Evolutionary conservation across 805 yeast species (phyloP), one percentile per base, ranked within the genome.

Genomic region (Hanseniaspora mollemarum): DNA sequence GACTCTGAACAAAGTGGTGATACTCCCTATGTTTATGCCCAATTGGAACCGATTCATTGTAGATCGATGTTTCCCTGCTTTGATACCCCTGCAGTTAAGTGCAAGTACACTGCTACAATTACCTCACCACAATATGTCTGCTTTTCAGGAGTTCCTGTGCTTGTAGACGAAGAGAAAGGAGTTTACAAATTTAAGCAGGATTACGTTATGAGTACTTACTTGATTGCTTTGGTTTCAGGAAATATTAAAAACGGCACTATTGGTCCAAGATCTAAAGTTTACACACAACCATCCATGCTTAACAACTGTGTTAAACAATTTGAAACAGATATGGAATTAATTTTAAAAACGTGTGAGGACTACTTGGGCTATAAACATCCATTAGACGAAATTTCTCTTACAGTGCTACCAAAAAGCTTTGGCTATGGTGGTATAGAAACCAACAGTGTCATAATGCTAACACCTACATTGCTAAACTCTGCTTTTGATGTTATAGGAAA

Each of bases 351-450:
- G 16, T 94, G 95, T 9, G 96, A 87, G 64, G 68, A 72, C 24
- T 59, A 63, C 39, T 68, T 85, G 40, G 80, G 85, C 16, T 85
- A 81, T 60, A 75, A 78, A 1, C 87, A 87, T 65, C 92, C 85
- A 60, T 87, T 95, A 95, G 74, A 76, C 52, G 79, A 78, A 35
- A 87, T 82, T 63, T 88, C 87, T 60, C 83, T 86, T 28, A 71
- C 87, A 37, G 79, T 87, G 29, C 75, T 87, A 56, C 95, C 94
- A 2, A 75, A 80, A 50, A 76, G 78, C 2, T 77, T 76, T 67
- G 94, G 95, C 2, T 87, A 84, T 60, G 95, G 95, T 55, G 96
- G 96, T 50, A 87, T 87, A 95, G 95, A 87, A 67, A 85, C 86
- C 61, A 94, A 95, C 54, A 86, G 87, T 61, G 78, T 86, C 64